phyloP scores from a whole-genome alignment of 179 eudicot species.

The Spergularia azorica region DNA sequence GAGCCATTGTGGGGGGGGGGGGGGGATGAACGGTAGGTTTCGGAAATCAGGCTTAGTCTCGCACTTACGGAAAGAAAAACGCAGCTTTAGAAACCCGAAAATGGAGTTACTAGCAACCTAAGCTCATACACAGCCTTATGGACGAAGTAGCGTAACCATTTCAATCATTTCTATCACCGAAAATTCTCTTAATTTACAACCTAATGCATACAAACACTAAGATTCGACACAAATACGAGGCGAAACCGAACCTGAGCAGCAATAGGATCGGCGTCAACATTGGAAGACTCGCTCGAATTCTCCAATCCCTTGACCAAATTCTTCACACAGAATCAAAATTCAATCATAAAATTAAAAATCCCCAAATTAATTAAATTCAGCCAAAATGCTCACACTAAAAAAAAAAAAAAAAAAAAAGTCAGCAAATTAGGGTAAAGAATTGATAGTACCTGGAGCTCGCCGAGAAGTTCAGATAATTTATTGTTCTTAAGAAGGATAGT shows the following conservation, averaged over 20 bases:
- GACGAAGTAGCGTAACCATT: neutral
- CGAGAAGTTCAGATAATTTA: constrained; percentile 72
- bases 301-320: constrained; percentile 58
- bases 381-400: neutral
- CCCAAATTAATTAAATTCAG: neutral
- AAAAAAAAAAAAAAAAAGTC: neutral
- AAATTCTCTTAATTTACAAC: neutral
- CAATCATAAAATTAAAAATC: neutral
- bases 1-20: neutral
- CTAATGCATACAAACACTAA: neutral
- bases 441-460: constrained; percentile 68
- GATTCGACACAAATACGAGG: neutral
- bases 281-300: constrained; percentile 47
- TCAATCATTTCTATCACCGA: neutral
- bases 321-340: constrained; percentile 31
- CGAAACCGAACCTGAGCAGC: constrained; percentile 63
- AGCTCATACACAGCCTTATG: too few species aligned
- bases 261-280: constrained; percentile 68
- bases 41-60: too few species aligned
- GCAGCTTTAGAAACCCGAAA: too few species aligned
- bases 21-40: too few species aligned
- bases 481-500: constrained; percentile 68
- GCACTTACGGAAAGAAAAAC: too few species aligned
- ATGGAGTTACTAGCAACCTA: too few species aligned
- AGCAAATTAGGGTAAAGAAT: neutral